These are phyloP conservation scores for Ustilago trichophora DNA, from an alignment of 1,284 basidiomycete genomes.

Conservation along the genomic window DNA sequence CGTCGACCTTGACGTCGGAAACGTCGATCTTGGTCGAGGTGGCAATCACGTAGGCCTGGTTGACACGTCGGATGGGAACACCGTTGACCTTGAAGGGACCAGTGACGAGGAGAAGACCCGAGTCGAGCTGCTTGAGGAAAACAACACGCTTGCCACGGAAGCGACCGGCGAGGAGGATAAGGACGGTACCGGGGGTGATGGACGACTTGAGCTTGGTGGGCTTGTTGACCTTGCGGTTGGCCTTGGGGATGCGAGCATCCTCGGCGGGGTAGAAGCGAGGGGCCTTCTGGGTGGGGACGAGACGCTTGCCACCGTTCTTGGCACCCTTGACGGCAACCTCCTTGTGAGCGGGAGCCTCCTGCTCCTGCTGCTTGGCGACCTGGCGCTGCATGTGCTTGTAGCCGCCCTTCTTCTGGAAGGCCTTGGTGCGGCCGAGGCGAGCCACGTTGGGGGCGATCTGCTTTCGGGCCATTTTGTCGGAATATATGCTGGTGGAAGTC, in stretches of 20 bases:
- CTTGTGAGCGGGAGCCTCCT: constrained; percentile 71
- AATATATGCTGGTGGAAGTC: constrained; percentile 30
- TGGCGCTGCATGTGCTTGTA: constrained; percentile 78
- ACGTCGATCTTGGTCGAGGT: constrained; percentile 96
- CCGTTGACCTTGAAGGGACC: constrained; percentile 99
- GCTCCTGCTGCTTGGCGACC: constrained; percentile 73
- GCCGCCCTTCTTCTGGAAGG: constrained; percentile 81
- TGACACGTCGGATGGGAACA: constrained; percentile 95
- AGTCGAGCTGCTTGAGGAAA: constrained; percentile 94
- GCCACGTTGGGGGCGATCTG: constrained; percentile 84
- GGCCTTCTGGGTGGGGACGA: constrained; percentile 84
- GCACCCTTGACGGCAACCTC: constrained; percentile 87
- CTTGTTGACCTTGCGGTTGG: constrained; percentile 83
- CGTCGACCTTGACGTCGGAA: constrained; percentile 73
- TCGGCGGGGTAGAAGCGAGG: constrained; percentile 97
- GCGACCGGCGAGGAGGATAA: constrained; percentile 96
- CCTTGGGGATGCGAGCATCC: constrained; percentile 87
- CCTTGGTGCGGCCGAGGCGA: constrained; percentile 71
- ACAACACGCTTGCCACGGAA: constrained; percentile 99
- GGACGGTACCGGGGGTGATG: constrained; percentile 92
- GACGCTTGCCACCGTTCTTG: constrained; percentile 89
- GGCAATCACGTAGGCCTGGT: constrained; percentile 99
- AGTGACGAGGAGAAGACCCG: constrained; percentile 92
- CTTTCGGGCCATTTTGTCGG: constrained; percentile 83
- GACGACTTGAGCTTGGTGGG: constrained; percentile 78